phyloP scores from a whole-genome alignment of 371 early-diverging fungal genomes.

The Circinella umbellata region DNA sequence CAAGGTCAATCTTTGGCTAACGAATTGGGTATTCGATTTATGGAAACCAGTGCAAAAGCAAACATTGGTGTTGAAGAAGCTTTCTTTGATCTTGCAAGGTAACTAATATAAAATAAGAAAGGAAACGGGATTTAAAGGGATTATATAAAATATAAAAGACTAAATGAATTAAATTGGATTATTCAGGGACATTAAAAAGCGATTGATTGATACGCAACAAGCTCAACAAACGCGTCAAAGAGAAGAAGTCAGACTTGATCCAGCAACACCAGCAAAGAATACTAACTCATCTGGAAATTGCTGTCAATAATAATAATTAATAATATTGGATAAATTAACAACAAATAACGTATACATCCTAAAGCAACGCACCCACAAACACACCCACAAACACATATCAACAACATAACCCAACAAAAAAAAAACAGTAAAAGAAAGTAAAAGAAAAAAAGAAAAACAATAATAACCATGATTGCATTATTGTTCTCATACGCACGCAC shows the following conservation, averaged over 20 bases:
- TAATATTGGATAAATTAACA: too few species aligned
- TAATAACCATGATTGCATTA: not conserved
- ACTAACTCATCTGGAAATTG: constrained; percentile 28
- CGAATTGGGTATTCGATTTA: constrained; percentile 86
- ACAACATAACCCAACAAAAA: not conserved
- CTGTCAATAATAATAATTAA: constrained; percentile 23
- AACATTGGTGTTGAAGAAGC: constrained; percentile 98
- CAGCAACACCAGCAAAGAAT: constrained; percentile 30
- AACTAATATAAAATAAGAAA: constrained; percentile 9
- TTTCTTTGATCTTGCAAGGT: constrained; percentile 96
- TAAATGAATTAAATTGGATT: not conserved
- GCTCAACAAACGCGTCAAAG: constrained; percentile 53
- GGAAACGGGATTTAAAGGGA: not conserved
- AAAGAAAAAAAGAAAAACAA: not conserved
- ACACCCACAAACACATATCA: not conserved
- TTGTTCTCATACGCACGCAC: not conserved
- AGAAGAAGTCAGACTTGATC: constrained; percentile 51
- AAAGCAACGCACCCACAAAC: not conserved
- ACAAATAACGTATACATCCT: not conserved
- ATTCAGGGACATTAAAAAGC: constrained; percentile 54
- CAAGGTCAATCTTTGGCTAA: constrained; percentile 88
- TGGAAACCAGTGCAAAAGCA: constrained; percentile 97
- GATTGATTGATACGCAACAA: constrained; percentile 57
- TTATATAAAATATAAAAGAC: too few species aligned
- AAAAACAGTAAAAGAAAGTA: not conserved